phyloP scores from a whole-genome alignment of 495 filamentous ascomycete species.

The Tetracladium marchalianum region DNA sequence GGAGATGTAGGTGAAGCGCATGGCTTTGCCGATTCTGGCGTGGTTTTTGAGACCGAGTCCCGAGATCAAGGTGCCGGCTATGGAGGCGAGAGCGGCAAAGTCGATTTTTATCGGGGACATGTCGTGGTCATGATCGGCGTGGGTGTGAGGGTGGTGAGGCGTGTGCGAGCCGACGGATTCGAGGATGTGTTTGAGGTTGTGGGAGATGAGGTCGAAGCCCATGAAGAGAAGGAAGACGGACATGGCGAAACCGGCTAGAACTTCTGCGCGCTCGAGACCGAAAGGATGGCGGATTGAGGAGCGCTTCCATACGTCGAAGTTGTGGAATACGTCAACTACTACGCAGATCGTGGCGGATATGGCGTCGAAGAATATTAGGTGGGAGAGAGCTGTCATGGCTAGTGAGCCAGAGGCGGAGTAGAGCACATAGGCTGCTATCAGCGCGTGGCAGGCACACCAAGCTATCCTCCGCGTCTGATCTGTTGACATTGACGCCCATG shows the following conservation, averaged over 20 bases:
- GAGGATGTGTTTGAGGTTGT: slow-evolving; percentile 82
- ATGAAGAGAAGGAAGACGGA: slow-evolving; percentile 91
- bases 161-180: slow-evolving; percentile 41
- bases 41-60: slow-evolving; percentile 87
- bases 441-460: slow-evolving; percentile 85
- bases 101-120: slow-evolving; percentile 70
- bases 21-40: slow-evolving; percentile 74
- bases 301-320: slow-evolving; percentile 96
- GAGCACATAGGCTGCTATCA: slow-evolving; percentile 71
- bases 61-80: slow-evolving; percentile 77
- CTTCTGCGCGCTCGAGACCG: slow-evolving; percentile 82
- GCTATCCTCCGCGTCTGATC: slow-evolving; percentile 72
- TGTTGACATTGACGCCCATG: slow-evolving; percentile 71
- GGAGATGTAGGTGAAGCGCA: slow-evolving; percentile 73
- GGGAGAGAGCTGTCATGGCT: slow-evolving; percentile 84
- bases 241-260: slow-evolving; percentile 94
- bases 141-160: slow-evolving; percentile 61
- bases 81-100: slow-evolving; percentile 73
- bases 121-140: slow-evolving; percentile 33
- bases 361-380: slow-evolving; percentile 90
- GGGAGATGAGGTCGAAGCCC: slow-evolving; percentile 88
- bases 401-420: slow-evolving; percentile 80
- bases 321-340: slow-evolving; percentile 79
- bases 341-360: slow-evolving; percentile 89
- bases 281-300: slow-evolving; percentile 91